These are phyloP conservation scores for Tulasnella sp. DNA, from an alignment of 768 basidiomycete genomes.

Conservation along the genomic window DNA sequence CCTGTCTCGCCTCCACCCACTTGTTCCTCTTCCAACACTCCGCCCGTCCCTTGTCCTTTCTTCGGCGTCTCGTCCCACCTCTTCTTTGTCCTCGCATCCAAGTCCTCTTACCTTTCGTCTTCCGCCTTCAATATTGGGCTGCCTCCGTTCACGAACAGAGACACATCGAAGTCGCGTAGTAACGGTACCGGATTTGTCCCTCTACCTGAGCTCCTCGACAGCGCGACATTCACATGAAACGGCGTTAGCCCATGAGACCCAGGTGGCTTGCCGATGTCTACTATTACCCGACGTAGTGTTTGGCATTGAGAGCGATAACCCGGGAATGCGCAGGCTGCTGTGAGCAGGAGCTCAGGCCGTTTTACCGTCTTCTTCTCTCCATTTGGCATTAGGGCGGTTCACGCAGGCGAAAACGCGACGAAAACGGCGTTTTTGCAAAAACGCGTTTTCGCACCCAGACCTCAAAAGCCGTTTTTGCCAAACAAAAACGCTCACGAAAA, in stretches of 20 bases:
- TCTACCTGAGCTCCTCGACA: constrained; percentile 37
- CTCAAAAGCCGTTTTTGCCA: too few species aligned
- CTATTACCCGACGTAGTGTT: constrained; percentile 32
- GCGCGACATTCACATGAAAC: constrained; percentile 43
- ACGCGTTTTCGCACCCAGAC: too few species aligned
- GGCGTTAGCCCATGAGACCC: constrained; percentile 31
- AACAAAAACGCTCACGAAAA: too few species aligned
- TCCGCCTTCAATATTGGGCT: constrained; percentile 30
- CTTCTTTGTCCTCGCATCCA: constrained; percentile 22
- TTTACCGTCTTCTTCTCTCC: not conserved
- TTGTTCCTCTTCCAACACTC: not conserved
- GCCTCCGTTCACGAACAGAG: constrained; percentile 34
- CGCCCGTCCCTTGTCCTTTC: not conserved
- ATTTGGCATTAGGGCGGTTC: constrained; percentile 23
- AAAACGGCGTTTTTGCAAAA: too few species aligned
- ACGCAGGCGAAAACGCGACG: too few species aligned
- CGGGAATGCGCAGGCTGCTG: constrained; percentile 28
- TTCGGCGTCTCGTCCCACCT: not conserved
- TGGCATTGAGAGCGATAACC: constrained; percentile 29
- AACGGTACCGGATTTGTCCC: constrained; percentile 36
- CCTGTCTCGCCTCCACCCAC: not conserved
- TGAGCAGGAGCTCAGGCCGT: constrained; percentile 27
- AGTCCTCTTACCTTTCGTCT: constrained; percentile 29
- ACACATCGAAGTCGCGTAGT: constrained; percentile 35
- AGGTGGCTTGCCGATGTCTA: constrained; percentile 39